These are phyloP conservation scores for Kodamaea nitidulidarum DNA, from an alignment of 805 yeast genomes.

Conservation along the genomic window DNA sequence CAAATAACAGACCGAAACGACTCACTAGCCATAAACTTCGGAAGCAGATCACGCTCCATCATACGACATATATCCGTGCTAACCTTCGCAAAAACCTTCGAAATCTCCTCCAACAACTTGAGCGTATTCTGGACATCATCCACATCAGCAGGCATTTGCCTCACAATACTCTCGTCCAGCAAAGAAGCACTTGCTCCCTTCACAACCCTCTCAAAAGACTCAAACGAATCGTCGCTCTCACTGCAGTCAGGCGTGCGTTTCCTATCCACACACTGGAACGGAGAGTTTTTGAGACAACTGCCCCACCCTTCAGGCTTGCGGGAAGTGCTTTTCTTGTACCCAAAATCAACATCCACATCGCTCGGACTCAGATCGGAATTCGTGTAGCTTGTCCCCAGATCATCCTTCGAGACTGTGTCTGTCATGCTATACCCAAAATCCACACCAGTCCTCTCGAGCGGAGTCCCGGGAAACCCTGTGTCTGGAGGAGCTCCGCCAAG, in stretches of 20 bases:
- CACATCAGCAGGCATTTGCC: background rate
- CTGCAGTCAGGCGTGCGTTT: background rate
- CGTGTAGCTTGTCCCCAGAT: no score
- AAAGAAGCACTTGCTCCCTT: background rate
- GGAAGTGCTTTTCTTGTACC: no score
- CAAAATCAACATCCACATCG: no score
- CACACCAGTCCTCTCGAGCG: background rate
- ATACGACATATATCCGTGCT: constrained; percentile 48
- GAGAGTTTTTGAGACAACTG: no score
- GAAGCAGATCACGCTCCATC: constrained; percentile 72
- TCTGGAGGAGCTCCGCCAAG: background rate
- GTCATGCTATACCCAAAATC: no score
- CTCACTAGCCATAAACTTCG: constrained; percentile 48
- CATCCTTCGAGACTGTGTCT: no score
- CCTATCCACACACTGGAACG: no score
- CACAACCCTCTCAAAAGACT: background rate
- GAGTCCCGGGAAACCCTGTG: background rate
- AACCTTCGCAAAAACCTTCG: constrained; percentile 45
- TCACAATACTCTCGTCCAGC: background rate
- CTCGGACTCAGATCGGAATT: no score
- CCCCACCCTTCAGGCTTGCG: no score
- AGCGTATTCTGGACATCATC: background rate
- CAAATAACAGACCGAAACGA: background rate
- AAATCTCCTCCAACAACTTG: constrained; percentile 9
- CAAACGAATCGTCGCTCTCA: background rate